phyloP scores from a whole-genome alignment of 768 basidiomycete species.

The Russula dissimulans region DNA sequence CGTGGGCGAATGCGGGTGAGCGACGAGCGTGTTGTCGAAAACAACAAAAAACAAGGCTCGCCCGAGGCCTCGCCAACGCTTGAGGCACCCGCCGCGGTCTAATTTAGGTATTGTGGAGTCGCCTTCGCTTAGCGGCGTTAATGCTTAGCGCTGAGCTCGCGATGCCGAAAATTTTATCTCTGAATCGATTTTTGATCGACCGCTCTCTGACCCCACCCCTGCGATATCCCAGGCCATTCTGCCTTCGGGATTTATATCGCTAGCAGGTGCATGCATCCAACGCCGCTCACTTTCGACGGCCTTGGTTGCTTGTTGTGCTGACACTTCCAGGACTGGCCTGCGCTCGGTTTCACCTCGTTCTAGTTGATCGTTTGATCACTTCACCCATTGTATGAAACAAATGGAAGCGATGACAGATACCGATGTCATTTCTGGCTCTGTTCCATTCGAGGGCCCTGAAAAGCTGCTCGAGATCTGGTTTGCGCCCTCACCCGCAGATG shows the following conservation, averaged over 20 bases:
- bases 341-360: background rate
- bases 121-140: too few relatives aligned
- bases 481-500: constrained; percentile 58
- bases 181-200: background rate
- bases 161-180: background rate
- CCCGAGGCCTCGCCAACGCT: background rate
- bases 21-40: background rate
- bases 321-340: background rate
- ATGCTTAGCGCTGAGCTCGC: background rate
- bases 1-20: background rate
- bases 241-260: background rate
- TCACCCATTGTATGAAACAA: background rate
- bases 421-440: constrained; percentile 5
- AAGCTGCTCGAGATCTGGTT: constrained; percentile 98
- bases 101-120: too few relatives aligned
- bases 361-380: background rate
- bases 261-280: constrained; percentile 16
- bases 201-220: background rate
- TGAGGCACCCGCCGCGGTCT: background rate
- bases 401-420: constrained; percentile 8
- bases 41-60: too few relatives aligned
- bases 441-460: constrained; percentile 88
- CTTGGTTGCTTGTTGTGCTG: constrained; percentile 14
- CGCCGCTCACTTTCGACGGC: background rate
- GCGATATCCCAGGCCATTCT: background rate